These are phyloP conservation scores for Cymbopogon citratus DNA, from an alignment of 176 grass and related monocot genomes.

Conservation along the genomic window DNA sequence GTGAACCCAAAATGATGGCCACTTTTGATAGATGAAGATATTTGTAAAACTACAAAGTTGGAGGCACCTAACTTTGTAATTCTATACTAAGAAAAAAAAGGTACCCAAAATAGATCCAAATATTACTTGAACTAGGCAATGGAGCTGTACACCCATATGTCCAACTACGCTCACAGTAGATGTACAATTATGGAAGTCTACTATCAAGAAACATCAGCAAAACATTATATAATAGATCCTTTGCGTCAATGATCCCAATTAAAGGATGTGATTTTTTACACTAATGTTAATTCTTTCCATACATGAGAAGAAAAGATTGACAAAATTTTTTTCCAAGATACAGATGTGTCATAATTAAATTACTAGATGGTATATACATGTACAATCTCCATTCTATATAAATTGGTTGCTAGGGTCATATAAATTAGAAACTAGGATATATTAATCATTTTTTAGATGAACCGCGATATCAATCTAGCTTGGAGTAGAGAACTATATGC, in stretches of 20 bases:
- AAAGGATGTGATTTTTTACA: not conserved
- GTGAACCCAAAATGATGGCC: not conserved
- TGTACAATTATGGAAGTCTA: not conserved
- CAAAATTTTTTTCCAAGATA: not conserved
- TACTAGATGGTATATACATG: not conserved
- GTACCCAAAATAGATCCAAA: not conserved
- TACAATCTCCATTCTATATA: not conserved
- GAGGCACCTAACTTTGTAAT: not conserved
- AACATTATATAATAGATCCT: not conserved
- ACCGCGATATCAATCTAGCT: no score
- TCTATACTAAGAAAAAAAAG: not conserved
- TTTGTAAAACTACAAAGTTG: not conserved
- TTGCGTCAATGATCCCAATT: not conserved
- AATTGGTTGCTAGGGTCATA: not conserved
- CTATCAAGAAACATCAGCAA: not conserved
- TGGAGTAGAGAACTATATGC: not conserved
- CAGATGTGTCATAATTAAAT: not conserved
- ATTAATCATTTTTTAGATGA: no score
- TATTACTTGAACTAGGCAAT: not conserved
- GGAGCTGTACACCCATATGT: not conserved
- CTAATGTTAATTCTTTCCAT: not conserved
- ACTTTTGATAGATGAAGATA: not conserved
- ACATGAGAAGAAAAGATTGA: not conserved
- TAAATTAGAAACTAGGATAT: not conserved
- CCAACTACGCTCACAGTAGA: not conserved